Base-by-base conservation (phyloP, 257 asterid species). In the Sherardia arvensis region DNA sequence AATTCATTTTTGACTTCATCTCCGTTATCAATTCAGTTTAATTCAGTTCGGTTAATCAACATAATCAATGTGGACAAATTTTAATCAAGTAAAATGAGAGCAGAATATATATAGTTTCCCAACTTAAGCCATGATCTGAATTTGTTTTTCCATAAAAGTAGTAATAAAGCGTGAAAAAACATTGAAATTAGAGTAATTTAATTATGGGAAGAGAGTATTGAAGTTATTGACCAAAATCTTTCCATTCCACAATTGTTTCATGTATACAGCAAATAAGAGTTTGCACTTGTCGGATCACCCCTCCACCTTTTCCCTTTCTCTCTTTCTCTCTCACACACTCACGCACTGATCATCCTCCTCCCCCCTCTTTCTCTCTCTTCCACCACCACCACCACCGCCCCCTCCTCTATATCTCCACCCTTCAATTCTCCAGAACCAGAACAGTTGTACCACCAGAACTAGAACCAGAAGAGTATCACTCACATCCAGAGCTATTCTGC, bases 221-320 rank as follows among this genome's bases (percentile, higher is more conserved):
- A 79, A 68, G 61, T 84, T 83, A 80, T 78, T 73, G 72, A 83
- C 64, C 76, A 23, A 15, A 61, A 73, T 59, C 29, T 38, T 67
- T 12, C 66, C 73, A 59, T 66, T 67, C 72, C 4, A 14, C 71
- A 62, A 40, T 73, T 74, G 76, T 74, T 71, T 51, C 62, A 49
- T 51, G 63, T 18, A 78, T n/a, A 81, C 94, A 87, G 90, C 95
- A 85, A 80, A 79, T 80, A 77, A 77, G 77, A 69, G 87, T 80
- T 89, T 78, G 81, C 94, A 85, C 68, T 91, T 89, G 97, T 92
- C 94, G 87, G 87, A 81, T 74, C 64, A 30, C 54, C 51, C 20
- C 51, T 43, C 51, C 21, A 43, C 51, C 17, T 43, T 69, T 56
- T 8, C 60, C 70, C 36, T 56, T n/a, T n/a, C n/a, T 33, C 51